Conservation (phyloP, 352 stramenopile species). For the Globisporangium sylvaticum region DNA sequence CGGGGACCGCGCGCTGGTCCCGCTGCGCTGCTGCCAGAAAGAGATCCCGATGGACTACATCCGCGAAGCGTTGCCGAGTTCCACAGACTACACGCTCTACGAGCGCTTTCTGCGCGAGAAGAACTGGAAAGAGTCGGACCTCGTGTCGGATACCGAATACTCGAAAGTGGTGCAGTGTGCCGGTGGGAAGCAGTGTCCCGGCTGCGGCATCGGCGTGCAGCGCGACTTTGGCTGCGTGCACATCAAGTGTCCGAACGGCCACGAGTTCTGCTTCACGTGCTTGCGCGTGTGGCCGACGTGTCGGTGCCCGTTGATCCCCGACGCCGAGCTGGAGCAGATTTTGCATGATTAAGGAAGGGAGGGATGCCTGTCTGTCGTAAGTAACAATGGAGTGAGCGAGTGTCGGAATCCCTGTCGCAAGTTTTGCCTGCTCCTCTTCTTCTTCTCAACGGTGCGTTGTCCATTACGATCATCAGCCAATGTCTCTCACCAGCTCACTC, state of each 20-base stretch:
- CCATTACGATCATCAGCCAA: neutral
- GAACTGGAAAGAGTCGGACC: slow-evolving; percentile 51
- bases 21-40: slow-evolving; percentile 66
- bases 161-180: slow-evolving; percentile 29
- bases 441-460: slow-evolving; percentile 1
- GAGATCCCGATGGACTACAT: slow-evolving; percentile 68
- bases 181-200: slow-evolving; percentile 69
- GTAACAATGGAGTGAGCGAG: neutral
- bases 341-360: slow-evolving; percentile 36
- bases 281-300: slow-evolving; percentile 48
- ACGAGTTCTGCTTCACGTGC: slow-evolving; percentile 80
- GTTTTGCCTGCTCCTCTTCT: neutral
- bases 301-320: slow-evolving; percentile 53
- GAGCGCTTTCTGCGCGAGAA: slow-evolving; percentile 40
- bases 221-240: slow-evolving; percentile 74
- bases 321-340: slow-evolving; percentile 45
- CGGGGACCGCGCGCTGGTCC: slow-evolving; percentile 50
- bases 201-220: slow-evolving; percentile 68
- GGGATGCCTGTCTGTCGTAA: too few species aligned
- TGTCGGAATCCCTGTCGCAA: neutral
- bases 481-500: neutral
- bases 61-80: slow-evolving; percentile 24
- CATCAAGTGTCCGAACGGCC: slow-evolving; percentile 67
- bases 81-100: slow-evolving; percentile 43
- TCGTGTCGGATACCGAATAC: slow-evolving; percentile 66